Conservation (phyloP, 1,139 yeast genomes). For the Pichia sp. region DNA sequence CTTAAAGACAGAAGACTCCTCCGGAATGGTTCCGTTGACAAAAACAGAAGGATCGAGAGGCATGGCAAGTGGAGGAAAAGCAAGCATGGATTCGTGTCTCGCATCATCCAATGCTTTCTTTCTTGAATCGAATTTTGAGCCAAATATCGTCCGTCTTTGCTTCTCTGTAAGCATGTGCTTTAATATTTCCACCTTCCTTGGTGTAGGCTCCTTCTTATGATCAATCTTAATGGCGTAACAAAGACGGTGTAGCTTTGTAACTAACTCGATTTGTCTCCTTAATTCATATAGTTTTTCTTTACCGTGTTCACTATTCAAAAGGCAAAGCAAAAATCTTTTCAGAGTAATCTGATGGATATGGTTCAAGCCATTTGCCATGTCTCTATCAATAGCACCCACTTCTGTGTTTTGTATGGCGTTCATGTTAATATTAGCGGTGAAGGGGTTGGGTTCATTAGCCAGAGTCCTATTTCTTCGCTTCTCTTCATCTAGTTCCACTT, state of each 20-base stretch:
- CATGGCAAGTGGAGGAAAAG: conserved; percentile 52
- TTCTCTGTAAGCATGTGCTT: conserved; percentile 29
- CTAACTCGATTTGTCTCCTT: conserved; percentile 26
- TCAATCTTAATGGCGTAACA: conserved; percentile 25
- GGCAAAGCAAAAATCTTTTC: conserved; percentile 21
- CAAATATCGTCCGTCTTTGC: conserved; percentile 17
- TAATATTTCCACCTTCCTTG: conserved; percentile 45
- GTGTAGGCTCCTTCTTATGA: conserved; percentile 44
- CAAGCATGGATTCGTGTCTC: conserved; percentile 26
- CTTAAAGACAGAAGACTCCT: conserved; percentile 80
- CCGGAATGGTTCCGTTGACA: conserved; percentile 71
- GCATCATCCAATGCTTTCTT: conserved; percentile 12
- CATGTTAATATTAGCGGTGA: too few relatives aligned
- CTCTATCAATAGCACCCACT: too few relatives aligned
- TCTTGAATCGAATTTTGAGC: conserved; percentile 13
- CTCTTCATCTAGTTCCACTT: conserved; percentile 79
- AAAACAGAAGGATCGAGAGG: conserved; percentile 67
- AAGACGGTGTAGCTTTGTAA: conserved; percentile 24
- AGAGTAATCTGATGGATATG: conserved; percentile 23
- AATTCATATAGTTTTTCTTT: conserved; percentile 19
- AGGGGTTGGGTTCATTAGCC: background rate
- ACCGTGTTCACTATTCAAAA: conserved; percentile 21
- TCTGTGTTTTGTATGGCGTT: too few relatives aligned
- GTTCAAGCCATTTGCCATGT: too few relatives aligned
- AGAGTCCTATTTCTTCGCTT: conserved; percentile 12